phyloP scores from a whole-genome alignment of 2,329 filamentous ascomycete genomes.

The Phyllosticta ampelicida region DNA sequence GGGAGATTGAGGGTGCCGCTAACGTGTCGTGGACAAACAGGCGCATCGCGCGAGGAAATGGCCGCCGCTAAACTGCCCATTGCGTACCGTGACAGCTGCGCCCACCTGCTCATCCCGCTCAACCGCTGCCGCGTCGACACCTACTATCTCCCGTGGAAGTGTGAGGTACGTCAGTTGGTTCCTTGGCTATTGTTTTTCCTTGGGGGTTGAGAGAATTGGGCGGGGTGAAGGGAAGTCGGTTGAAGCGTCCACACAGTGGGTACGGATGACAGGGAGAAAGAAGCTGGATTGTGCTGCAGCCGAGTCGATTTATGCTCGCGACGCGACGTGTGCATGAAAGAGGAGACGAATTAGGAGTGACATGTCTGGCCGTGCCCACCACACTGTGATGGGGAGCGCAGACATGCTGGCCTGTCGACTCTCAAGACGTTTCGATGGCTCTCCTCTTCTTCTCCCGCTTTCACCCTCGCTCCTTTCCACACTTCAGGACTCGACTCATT shows the following conservation, averaged over 20 bases:
- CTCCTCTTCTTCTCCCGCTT: too few species aligned
- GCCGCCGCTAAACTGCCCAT: slow-evolving; percentile 78
- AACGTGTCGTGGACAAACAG: neutral
- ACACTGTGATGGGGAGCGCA: too few species aligned
- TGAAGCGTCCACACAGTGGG: neutral
- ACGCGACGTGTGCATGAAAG: too few species aligned
- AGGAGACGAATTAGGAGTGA: too few species aligned
- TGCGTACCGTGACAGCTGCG: slow-evolving; percentile 90
- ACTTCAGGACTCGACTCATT: neutral
- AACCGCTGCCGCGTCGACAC: slow-evolving; percentile 89
- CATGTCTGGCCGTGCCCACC: too few species aligned
- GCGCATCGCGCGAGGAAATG: slow-evolving; percentile 69
- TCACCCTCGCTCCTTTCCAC: neutral
- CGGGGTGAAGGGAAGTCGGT: neutral
- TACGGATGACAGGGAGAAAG: too few species aligned
- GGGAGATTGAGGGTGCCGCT: too few species aligned
- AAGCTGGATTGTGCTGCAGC: too few species aligned
- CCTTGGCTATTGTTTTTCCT: slow-evolving; percentile 3
- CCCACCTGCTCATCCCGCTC: slow-evolving; percentile 84
- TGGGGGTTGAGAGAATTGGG: neutral
- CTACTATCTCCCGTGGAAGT: slow-evolving; percentile 97
- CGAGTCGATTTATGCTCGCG: too few species aligned
- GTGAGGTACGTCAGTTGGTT: slow-evolving; percentile 56
- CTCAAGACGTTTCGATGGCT: too few species aligned
- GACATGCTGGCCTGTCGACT: too few species aligned